phyloP scores from a whole-genome alignment of 345 rosid genomes.

The Ailanthus altissimus region DNA sequence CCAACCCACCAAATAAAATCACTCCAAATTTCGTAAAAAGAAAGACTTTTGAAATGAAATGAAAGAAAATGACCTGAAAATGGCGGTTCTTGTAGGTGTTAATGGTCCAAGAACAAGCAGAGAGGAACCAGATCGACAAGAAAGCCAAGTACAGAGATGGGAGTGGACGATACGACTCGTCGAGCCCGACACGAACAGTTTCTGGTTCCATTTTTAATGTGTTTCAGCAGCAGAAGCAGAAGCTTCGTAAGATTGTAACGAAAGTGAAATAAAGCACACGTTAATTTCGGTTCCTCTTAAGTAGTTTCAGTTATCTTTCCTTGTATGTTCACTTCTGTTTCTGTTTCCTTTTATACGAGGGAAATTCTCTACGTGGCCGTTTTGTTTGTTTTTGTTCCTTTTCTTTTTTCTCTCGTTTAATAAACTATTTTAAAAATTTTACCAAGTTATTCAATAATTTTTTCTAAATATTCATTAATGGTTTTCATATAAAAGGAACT shows the following conservation, averaged over 20 bases:
- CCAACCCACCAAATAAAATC: conserved; percentile 4
- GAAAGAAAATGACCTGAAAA: conserved; percentile 50
- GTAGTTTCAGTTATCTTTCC: neutral
- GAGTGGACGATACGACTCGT: conserved; percentile 74
- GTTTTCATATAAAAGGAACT: too few species aligned
- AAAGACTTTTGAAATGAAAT: neutral
- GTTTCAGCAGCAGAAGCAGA: neutral
- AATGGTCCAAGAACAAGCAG: conserved; percentile 83
- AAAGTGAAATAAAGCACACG: neutral
- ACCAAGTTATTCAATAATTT: too few species aligned
- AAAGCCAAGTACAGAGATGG: conserved; percentile 73
- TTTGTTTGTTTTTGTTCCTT: neutral
- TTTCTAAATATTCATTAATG: neutral
- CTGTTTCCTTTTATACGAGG: neutral
- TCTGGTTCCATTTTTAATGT: conserved; percentile 21
- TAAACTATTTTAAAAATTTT: neutral
- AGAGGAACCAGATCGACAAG: conserved; percentile 70
- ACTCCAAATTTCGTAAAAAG: neutral
- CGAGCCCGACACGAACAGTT: conserved; percentile 30
- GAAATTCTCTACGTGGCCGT: neutral
- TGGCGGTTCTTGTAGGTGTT: conserved; percentile 80
- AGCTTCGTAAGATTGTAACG: neutral
- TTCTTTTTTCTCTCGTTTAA: neutral
- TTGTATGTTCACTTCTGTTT: neutral
- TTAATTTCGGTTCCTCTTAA: neutral